These are phyloP conservation scores for Trichoderma orchidacearum DNA, from an alignment of 495 filamentous ascomycete species.

Conservation along the genomic window DNA sequence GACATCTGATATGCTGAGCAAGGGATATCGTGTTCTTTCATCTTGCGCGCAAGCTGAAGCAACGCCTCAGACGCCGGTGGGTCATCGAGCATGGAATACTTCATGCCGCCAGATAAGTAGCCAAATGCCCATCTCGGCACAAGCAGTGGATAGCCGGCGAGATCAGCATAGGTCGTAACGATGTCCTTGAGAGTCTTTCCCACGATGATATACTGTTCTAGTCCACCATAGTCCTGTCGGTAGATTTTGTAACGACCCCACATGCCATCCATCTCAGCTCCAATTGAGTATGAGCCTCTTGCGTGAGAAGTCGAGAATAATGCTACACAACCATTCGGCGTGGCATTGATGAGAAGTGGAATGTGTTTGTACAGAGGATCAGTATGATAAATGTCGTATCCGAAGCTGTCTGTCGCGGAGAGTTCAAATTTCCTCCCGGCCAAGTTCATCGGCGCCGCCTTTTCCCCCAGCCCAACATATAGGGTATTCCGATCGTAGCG, in stretches of 20 bases:
- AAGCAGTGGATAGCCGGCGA: slow-evolving; percentile 49
- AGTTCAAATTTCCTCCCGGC: slow-evolving; percentile 49
- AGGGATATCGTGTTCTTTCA: slow-evolving; percentile 50
- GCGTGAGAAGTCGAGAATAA: slow-evolving; percentile 53
- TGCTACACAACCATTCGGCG: slow-evolving; percentile 43
- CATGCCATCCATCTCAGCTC: slow-evolving; percentile 57
- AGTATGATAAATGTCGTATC: slow-evolving; percentile 54
- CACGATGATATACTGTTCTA: slow-evolving; percentile 57
- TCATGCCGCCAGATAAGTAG: slow-evolving; percentile 56
- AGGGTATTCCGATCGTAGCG: slow-evolving; percentile 41
- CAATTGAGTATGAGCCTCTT: slow-evolving; percentile 48
- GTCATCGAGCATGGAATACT: slow-evolving; percentile 51
- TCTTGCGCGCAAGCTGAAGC: slow-evolving; percentile 44
- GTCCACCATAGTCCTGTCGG: slow-evolving; percentile 52
- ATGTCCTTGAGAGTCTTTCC: slow-evolving; percentile 50
- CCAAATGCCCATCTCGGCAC: slow-evolving; percentile 57
- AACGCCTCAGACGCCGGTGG: slow-evolving; percentile 44
- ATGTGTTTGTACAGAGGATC: slow-evolving; percentile 66
- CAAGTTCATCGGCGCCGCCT: slow-evolving; percentile 58
- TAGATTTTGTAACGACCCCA: slow-evolving; percentile 61
- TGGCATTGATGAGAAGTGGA: slow-evolving; percentile 51
- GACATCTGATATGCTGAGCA: slow-evolving; percentile 61
- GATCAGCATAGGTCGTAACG: slow-evolving; percentile 47
- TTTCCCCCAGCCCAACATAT: slow-evolving; percentile 56
- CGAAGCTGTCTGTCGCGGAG: slow-evolving; percentile 53